Conservation (phyloP, 2,329 filamentous ascomycete genomes). For the Aspergillus proliferans region DNA sequence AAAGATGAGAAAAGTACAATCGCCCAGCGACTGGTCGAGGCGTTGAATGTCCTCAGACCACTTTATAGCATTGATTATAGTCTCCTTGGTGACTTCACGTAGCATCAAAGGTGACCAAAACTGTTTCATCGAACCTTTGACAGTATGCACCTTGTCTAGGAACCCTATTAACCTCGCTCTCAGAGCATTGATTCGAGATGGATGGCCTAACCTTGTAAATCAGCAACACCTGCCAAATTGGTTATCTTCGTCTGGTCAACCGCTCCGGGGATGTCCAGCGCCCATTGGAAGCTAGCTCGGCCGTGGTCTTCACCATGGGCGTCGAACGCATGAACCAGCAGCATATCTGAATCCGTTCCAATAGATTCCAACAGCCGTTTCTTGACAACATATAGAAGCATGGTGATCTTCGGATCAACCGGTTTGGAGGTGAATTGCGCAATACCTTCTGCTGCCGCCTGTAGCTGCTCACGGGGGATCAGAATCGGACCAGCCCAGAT, state of each 20-base stretch:
- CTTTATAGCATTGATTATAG: constrained; percentile 1
- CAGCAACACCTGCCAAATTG: constrained; percentile 1
- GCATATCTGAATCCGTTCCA: constrained; percentile 3
- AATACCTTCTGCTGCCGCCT: constrained; percentile 3
- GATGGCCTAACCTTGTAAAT: constrained; percentile 5
- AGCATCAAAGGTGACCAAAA: constrained; percentile 6
- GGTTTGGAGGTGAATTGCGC: constrained; percentile 1
- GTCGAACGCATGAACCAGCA: constrained; percentile 19
- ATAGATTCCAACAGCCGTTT: constrained; percentile 4
- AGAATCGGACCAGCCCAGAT: constrained; percentile 11
- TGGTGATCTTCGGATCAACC: constrained; percentile 4
- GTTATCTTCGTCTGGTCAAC: constrained; percentile 8
- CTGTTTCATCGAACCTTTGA: constrained; percentile 9
- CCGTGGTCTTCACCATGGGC: constrained; percentile 44
- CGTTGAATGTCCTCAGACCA: constrained; percentile 4
- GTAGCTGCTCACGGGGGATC: constrained; percentile 6
- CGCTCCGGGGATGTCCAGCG: constrained; percentile 7
- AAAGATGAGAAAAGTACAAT: constrained; percentile 11
- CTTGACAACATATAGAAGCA: constrained; percentile 12
- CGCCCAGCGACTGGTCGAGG: constrained; percentile 1
- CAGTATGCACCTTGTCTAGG: constrained; percentile 2
- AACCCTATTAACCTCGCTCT: background rate
- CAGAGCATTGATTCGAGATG: too few species aligned
- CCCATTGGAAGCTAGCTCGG: constrained; percentile 41
- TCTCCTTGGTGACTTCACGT: constrained; percentile 1